These are phyloP conservation scores for Cutaneotrichosporon arboriforme DNA, from an alignment of 1,284 basidiomycete genomes.

Conservation along the genomic window DNA sequence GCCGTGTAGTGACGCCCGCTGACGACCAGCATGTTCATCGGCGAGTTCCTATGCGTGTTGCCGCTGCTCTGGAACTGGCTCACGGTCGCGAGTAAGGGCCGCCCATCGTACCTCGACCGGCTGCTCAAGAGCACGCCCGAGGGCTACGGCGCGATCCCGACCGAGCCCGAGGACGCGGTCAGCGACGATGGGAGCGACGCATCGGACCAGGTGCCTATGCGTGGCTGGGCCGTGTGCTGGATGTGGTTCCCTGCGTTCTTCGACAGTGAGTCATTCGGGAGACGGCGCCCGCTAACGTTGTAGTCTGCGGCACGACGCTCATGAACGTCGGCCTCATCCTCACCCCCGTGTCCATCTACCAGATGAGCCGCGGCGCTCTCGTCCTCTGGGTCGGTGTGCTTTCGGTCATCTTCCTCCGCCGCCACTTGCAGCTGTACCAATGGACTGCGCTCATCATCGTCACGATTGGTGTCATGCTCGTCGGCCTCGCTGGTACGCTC, in stretches of 20 bases:
- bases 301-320: constrained; percentile 55
- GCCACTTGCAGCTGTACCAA: constrained; percentile 51
- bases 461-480: constrained; percentile 82
- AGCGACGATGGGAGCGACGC: constrained; percentile 36
- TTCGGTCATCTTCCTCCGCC: constrained; percentile 83
- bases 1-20: neutral
- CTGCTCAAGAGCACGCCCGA: constrained; percentile 1
- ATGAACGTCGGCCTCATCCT: constrained; percentile 95
- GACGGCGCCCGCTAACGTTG: neutral
- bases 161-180: constrained; percentile 17
- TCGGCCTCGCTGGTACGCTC: constrained; percentile 85
- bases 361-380: constrained; percentile 94
- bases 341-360: constrained; percentile 95
- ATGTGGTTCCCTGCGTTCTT: constrained; percentile 49
- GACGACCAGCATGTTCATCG: constrained; percentile 56
- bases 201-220: constrained; percentile 18
- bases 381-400: constrained; percentile 94
- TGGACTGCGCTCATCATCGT: constrained; percentile 89
- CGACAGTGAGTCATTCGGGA: constrained; percentile 47
- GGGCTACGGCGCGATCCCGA: constrained; percentile 1
- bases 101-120: constrained; percentile 1
- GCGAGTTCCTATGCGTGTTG: constrained; percentile 86
- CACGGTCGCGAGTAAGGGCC: constrained; percentile 5
- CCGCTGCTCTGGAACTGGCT: constrained; percentile 63
- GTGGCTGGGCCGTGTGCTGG: constrained; percentile 36